These are phyloP conservation scores for Apiotrichum domesticum DNA, from an alignment of 1,284 basidiomycete genomes.

Conservation along the genomic window DNA sequence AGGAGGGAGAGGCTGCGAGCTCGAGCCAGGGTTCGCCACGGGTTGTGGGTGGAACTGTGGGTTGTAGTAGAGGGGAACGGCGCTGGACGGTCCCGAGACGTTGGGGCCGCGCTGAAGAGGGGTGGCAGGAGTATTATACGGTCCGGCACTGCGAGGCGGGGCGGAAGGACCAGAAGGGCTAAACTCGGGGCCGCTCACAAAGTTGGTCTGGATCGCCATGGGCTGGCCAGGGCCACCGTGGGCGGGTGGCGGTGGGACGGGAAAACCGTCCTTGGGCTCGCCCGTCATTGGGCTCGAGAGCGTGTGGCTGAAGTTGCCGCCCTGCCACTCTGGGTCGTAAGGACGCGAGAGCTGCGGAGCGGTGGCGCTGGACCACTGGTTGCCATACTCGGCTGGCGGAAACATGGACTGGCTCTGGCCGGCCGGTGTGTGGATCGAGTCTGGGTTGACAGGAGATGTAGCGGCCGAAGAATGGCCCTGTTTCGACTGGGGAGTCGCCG, in stretches of 20 bases:
- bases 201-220: not conserved
- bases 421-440: slow-evolving; percentile 11
- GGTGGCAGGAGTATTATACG: slow-evolving; percentile 1
- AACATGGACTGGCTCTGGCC: slow-evolving; percentile 8
- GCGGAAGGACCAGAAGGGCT: not conserved
- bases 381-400: not conserved
- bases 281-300: slow-evolving; percentile 6
- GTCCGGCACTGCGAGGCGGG: not conserved
- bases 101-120: not conserved
- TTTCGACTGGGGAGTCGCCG: not conserved
- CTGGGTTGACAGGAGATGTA: slow-evolving; percentile 12
- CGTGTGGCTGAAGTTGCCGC: slow-evolving; percentile 1
- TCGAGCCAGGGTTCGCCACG: not conserved
- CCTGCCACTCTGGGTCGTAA: slow-evolving; percentile 6
- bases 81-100: not conserved
- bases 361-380: slow-evolving; percentile 7
- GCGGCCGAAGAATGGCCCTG: slow-evolving; percentile 1
- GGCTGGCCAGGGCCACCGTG: not conserved
- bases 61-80: slow-evolving; percentile 5
- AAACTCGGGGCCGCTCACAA: not conserved
- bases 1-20: not conserved
- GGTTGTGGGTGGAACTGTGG: slow-evolving; percentile 4
- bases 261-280: not conserved
- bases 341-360: slow-evolving; percentile 3
- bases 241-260: not conserved